phyloP scores from a whole-genome alignment of 768 basidiomycete genomes.

The Mycena pura region DNA sequence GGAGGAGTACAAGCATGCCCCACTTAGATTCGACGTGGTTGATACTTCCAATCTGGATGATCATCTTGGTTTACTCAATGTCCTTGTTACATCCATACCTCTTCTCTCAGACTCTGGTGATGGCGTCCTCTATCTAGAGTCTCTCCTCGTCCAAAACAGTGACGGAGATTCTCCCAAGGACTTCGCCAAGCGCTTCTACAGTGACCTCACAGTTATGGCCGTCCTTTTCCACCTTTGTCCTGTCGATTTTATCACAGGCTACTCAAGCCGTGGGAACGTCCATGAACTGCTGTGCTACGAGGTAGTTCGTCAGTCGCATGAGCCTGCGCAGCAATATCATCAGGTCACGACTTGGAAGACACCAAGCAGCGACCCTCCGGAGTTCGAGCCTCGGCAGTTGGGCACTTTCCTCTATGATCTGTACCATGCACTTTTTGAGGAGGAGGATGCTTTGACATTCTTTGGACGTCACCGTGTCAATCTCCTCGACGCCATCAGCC shows the following conservation, averaged over 20 bases:
- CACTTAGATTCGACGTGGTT: conserved; percentile 49
- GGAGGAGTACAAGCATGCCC: conserved; percentile 28
- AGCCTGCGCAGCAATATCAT: conserved; percentile 1
- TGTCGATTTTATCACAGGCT: conserved; percentile 45
- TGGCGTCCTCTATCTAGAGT: conserved; percentile 47
- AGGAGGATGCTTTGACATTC: conserved; percentile 38
- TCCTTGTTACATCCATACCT: conserved; percentile 45
- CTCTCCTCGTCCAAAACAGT: conserved; percentile 38
- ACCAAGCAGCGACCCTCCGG: neutral
- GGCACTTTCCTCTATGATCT: conserved; percentile 45
- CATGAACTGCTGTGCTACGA: conserved; percentile 42
- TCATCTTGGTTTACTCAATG: conserved; percentile 54
- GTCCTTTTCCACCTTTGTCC: conserved; percentile 51
- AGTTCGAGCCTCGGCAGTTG: conserved; percentile 36
- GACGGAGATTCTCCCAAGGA: conserved; percentile 35
- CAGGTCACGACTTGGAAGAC: conserved; percentile 20
- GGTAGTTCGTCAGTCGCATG: neutral
- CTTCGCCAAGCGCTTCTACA: conserved; percentile 40
- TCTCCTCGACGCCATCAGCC: conserved; percentile 5
- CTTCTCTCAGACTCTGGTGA: conserved; percentile 33
- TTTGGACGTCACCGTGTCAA: conserved; percentile 12
- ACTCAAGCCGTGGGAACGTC: conserved; percentile 45
- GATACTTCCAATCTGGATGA: conserved; percentile 59
- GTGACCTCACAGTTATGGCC: conserved; percentile 47
- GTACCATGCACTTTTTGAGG: conserved; percentile 44